A percentile compares a stretch with the other conserved stretches of the same genome.
Conservation (phyloP, 192 early-diverging fungal genomes). For the Backusella liffmaniae region DNA sequence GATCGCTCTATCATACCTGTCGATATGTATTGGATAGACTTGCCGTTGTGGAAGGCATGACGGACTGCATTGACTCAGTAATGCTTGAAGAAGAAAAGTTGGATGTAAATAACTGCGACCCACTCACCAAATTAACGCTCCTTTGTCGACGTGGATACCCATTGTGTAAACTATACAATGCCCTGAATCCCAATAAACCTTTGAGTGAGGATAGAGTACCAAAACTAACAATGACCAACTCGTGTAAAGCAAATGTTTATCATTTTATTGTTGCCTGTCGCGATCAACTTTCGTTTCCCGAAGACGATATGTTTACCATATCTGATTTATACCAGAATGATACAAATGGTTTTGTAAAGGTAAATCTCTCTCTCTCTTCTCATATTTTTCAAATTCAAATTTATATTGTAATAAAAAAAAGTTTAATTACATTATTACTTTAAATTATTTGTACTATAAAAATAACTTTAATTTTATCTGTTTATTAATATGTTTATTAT, state of each 20-base stretch:
- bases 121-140: slow-evolving; percentile 68
- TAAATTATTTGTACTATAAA: slow-evolving; percentile 2
- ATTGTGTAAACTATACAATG: slow-evolving; percentile 73
- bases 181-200: slow-evolving; percentile 57
- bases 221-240: slow-evolving; percentile 54
- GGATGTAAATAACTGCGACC: slow-evolving; percentile 39
- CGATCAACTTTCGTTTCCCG: slow-evolving; percentile 64
- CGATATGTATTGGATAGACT: slow-evolving; percentile 67
- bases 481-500: slow-evolving; percentile 61
- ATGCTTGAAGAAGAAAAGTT: slow-evolving; percentile 37
- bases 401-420: neutral
- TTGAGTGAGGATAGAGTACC: slow-evolving; percentile 48
- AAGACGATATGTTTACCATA: slow-evolving; percentile 83
- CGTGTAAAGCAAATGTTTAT: slow-evolving; percentile 84
- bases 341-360: slow-evolving; percentile 97
- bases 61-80: slow-evolving; percentile 47
- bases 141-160: slow-evolving; percentile 72
- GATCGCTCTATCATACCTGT: slow-evolving; percentile 74
- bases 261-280: slow-evolving; percentile 87
- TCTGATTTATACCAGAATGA: slow-evolving; percentile 92
- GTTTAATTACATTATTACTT: neutral
- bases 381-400: neutral
- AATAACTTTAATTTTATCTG: neutral
- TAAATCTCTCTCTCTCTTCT: slow-evolving; percentile 30
- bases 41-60: slow-evolving; percentile 67